These are phyloP conservation scores for Aspergillus baeticus DNA, from an alignment of 495 filamentous ascomycete species.

Conservation along the genomic window DNA sequence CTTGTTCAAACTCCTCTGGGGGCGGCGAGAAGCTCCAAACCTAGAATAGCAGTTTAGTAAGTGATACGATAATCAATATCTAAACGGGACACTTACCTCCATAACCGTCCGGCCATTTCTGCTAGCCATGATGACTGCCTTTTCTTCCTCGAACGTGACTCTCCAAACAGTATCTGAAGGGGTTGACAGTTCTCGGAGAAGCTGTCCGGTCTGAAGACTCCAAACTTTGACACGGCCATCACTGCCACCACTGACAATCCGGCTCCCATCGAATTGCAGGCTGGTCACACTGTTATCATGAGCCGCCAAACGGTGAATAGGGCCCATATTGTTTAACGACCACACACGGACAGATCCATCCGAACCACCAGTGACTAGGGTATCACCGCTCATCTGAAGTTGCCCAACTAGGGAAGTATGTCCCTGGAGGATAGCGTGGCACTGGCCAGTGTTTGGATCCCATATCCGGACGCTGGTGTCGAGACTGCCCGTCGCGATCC, in stretches of 20 bases:
- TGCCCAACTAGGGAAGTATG: constrained; percentile 98
- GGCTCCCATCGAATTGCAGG: constrained; percentile 90
- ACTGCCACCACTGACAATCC: constrained; percentile 92
- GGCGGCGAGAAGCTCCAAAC: constrained; percentile 92
- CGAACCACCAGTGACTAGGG: constrained; percentile 91
- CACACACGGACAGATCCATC: constrained; percentile 95
- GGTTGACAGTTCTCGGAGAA: constrained; percentile 86
- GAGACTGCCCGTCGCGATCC: constrained; percentile 94
- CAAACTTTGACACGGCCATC: constrained; percentile 97
- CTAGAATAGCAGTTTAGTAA: constrained; percentile 39
- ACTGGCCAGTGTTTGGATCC: constrained; percentile 86
- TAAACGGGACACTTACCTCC: constrained; percentile 65
- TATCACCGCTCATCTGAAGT: constrained; percentile 90
- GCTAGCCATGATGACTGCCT: constrained; percentile 92
- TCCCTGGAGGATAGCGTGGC: constrained; percentile 90
- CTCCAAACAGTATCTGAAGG: constrained; percentile 96
- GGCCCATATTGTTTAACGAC: constrained; percentile 83
- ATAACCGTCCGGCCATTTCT: constrained; percentile 83
- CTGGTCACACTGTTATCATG: constrained; percentile 98
- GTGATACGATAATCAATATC: constrained; percentile 5
- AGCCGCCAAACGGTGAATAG: constrained; percentile 92
- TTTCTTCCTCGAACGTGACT: constrained; percentile 97
- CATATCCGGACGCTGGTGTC: constrained; percentile 97
- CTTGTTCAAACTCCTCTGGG: constrained; percentile 50
- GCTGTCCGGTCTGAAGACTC: constrained; percentile 85